phyloP scores from a whole-genome alignment of 163 green algal genomes.

The Volvox carteri region DNA sequence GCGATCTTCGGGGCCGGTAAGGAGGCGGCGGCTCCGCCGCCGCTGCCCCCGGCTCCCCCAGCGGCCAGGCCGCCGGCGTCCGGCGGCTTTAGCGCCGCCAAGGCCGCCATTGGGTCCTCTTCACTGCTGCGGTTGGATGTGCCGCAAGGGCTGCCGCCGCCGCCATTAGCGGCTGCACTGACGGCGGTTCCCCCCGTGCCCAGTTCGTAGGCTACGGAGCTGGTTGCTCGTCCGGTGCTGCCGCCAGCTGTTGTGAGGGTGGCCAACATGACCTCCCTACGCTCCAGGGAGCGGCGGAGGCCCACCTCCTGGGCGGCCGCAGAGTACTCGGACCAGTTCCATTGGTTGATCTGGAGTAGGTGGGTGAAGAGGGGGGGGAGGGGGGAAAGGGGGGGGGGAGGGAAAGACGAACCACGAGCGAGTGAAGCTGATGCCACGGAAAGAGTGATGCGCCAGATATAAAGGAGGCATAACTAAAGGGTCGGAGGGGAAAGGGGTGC shows the following conservation, averaged over 20 bases:
- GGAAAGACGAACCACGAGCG: no score
- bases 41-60: no score
- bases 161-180: neutral
- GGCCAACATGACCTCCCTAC: constrained; percentile 12
- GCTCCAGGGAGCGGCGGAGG: constrained; percentile 22
- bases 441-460: no score
- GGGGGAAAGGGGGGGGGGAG: no score
- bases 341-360: constrained; percentile 35
- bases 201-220: neutral
- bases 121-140: neutral
- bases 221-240: neutral
- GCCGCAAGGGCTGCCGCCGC: neutral
- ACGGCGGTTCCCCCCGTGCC: neutral
- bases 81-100: constrained; percentile 20
- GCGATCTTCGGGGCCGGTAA: neutral
- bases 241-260: constrained; percentile 10
- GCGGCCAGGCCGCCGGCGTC: neutral
- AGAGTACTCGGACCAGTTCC: constrained; percentile 38
- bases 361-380: neutral
- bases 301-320: neutral
- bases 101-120: constrained; percentile 1
- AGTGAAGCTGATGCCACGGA: no score
- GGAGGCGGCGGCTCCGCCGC: no score
- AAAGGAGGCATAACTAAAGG: no score
- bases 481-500: no score